Conservation (phyloP, 176 grass and related monocot genomes). For the Thalia dealbata region DNA sequence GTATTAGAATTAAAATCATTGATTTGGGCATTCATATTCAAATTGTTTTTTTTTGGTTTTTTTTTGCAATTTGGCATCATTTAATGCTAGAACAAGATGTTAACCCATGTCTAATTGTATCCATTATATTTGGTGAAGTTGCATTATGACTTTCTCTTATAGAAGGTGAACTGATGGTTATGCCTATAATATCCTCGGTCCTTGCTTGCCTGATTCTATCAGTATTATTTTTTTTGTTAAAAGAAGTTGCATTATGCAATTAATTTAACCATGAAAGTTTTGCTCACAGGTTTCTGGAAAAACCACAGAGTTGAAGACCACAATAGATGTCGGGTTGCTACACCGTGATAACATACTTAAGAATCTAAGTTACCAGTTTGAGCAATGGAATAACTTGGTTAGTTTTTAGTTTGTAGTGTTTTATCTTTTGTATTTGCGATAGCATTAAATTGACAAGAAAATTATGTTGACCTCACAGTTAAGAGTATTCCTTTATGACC, state of each 20-base stretch:
- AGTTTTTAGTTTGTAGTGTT: slow-evolving; percentile 7
- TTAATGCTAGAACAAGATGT: too few relatives aligned
- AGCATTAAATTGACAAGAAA: not conserved
- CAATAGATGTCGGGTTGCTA: slow-evolving; percentile 67
- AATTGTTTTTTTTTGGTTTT: too few relatives aligned
- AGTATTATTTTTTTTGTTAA: slow-evolving; percentile 7
- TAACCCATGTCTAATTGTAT: not conserved
- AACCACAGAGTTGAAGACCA: slow-evolving; percentile 72
- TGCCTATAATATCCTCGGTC: not conserved
- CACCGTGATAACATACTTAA: slow-evolving; percentile 80
- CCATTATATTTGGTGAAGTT: not conserved
- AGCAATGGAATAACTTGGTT: slow-evolving; percentile 87
- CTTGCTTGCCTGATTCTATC: not conserved
- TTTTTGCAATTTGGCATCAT: too few relatives aligned
- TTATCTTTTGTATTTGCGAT: not conserved
- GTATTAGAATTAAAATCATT: too few relatives aligned
- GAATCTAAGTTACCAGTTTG: slow-evolving; percentile 67
- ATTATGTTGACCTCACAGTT: not conserved
- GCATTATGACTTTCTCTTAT: not conserved
- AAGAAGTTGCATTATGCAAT: slow-evolving; percentile 4
- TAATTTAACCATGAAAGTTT: slow-evolving; percentile 7
- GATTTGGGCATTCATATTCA: too few relatives aligned
- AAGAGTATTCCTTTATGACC: too few relatives aligned
- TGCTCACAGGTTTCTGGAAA: slow-evolving; percentile 58
- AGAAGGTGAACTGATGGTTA: not conserved